Conservation (phyloP, 345 rosid species). For the Sisymbrium altissimum region DNA sequence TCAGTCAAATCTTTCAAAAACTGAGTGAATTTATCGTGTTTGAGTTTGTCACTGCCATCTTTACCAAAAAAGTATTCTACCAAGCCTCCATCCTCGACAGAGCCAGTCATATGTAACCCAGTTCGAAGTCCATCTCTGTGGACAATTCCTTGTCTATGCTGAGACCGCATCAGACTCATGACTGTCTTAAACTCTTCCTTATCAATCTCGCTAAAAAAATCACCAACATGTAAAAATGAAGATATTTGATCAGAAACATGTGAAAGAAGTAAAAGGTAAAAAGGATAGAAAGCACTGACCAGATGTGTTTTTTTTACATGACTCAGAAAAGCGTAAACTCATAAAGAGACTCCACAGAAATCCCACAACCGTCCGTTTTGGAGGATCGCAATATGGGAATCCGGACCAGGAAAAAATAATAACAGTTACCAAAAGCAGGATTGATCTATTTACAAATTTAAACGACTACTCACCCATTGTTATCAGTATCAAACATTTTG, state of each 20-base stretch:
- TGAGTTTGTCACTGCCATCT: slow-evolving; percentile 64
- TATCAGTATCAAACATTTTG: slow-evolving; percentile 87
- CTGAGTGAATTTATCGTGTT: slow-evolving; percentile 66
- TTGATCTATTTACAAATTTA: not conserved
- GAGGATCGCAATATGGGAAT: slow-evolving; percentile 35
- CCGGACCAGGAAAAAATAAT: slow-evolving; percentile 13
- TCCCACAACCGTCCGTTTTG: slow-evolving; percentile 27
- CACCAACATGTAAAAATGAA: not conserved
- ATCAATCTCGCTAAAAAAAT: slow-evolving; percentile 59
- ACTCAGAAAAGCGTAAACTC: slow-evolving; percentile 32
- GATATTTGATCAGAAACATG: slow-evolving; percentile 5
- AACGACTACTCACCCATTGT: slow-evolving; percentile 61
- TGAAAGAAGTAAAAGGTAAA: slow-evolving; percentile 10
- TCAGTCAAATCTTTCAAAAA: slow-evolving; percentile 69
- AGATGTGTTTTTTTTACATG: slow-evolving; percentile 10
- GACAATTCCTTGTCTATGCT: slow-evolving; percentile 70
- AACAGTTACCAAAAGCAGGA: slow-evolving; percentile 19
- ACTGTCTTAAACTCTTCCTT: slow-evolving; percentile 89
- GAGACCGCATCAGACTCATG: slow-evolving; percentile 87
- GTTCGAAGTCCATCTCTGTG: slow-evolving; percentile 67
- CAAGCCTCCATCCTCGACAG: slow-evolving; percentile 84
- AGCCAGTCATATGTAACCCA: slow-evolving; percentile 59
- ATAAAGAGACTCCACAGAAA: slow-evolving; percentile 32
- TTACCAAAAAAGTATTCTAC: slow-evolving; percentile 79
- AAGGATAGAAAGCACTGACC: slow-evolving; percentile 32